Evolutionary conservation across 306 rosid genomes (phyloP), one percentile per base, ranked within the genome.

Genomic region (Cucurbita ficifolia): DNA sequence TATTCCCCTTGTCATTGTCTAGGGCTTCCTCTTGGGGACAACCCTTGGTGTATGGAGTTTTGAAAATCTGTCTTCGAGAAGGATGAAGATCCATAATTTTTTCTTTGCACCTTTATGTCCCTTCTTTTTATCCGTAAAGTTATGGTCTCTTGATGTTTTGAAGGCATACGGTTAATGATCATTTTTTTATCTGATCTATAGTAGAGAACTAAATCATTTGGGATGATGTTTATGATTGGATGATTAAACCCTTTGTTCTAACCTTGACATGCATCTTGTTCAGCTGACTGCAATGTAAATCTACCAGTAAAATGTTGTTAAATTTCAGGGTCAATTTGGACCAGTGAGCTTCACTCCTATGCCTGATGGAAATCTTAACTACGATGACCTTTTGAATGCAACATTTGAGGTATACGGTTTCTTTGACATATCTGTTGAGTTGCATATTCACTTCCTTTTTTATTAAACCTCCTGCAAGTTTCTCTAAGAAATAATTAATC

Each of bases 321-420:
- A 53, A 21, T 59, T 59, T 70, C 92, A 87, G 97, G 81, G 84
- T 75, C 78, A 78, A 55, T 78, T 68, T 81, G 99, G 85, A 70
- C 70, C 81, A 5, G 75, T 89, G 80, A 81, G 82, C 79, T 81
- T 81, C 80, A 46, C 95, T 76, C 82, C 96, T 36, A 72, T 84
- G 70, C 96, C 96, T 0, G 97, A 91, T 84, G 99, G 96, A 81
- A 83, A 79, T 83, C 86, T 94, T 43, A 79, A 82, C 88, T 86
- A 84, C 79, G 72, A 84, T 61, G 81, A 87, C 55, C 69, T 89
- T 58, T 52, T 94, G 79, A 86, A 82, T 57, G 82, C 82, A 11
- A 68, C 89, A 10, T 75, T 79, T 75, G 75, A 75, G 97, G 99
- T 91, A 82, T 18, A 58, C 24, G 11, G 61, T 62, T 50, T 18